Percentiles rank a stretch among this genome's conserved stretches.
Evolutionary conservation across 306 rosid genomes (phyloP).

Genomic region (Malus sieversii): DNA sequence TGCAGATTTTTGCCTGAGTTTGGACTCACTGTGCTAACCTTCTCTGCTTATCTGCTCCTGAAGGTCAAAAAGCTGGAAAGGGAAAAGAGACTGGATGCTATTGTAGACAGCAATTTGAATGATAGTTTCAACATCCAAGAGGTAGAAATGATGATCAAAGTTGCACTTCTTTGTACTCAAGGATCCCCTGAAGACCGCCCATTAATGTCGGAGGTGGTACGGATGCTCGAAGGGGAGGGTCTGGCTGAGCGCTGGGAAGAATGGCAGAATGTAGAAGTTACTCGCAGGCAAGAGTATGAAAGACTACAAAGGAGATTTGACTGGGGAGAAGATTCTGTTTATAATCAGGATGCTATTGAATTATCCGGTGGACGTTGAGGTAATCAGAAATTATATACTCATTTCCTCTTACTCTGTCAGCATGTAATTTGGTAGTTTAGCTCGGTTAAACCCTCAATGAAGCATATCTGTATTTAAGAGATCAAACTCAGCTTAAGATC

Average conservation of each 20-base stretch:
- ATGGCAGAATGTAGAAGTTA: constrained; percentile 91
- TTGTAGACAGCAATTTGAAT: constrained; percentile 71
- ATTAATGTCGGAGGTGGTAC: constrained; percentile 87
- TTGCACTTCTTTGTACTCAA: constrained; percentile 93
- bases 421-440: constrained; percentile 28
- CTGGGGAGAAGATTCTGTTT: constrained; percentile 92
- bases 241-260: constrained; percentile 99
- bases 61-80: constrained; percentile 95
- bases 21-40: constrained; percentile 5
- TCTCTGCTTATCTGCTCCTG: constrained; percentile 7
- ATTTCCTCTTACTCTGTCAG: background rate
- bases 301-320: constrained; percentile 90
- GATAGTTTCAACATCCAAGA: constrained; percentile 56
- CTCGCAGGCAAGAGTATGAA: constrained; percentile 80
- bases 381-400: constrained; percentile 3
- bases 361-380: constrained; percentile 87
- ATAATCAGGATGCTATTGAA: constrained; percentile 88
- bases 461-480: background rate
- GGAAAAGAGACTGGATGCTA: constrained; percentile 66
- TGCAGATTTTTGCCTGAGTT: background rate
- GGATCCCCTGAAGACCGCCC: constrained; percentile 95
- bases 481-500: background rate
- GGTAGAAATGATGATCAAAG: constrained; percentile 92
- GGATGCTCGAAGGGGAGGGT: constrained; percentile 98
- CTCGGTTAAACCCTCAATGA: constrained; percentile 10